phyloP scores from a whole-genome alignment of 2,329 filamentous ascomycete species.

The Helotiales sp. region DNA sequence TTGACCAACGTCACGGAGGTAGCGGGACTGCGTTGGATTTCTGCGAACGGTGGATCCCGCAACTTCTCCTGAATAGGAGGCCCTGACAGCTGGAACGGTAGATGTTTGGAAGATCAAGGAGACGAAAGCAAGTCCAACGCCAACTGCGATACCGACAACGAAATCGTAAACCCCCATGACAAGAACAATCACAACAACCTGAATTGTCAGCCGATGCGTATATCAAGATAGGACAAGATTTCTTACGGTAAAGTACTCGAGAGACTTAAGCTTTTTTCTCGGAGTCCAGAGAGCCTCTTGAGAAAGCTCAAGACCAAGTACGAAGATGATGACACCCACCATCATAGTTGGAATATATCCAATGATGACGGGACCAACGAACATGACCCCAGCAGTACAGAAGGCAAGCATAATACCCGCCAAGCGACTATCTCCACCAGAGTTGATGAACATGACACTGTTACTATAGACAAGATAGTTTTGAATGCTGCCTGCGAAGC shows the following conservation, averaged over 20 bases:
- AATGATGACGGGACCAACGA: constrained; percentile 85
- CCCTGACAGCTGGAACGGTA: constrained; percentile 83
- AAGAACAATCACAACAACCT: constrained; percentile 84
- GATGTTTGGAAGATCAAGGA: constrained; percentile 93
- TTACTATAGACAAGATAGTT: constrained; percentile 99
- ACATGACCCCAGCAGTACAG: constrained; percentile 80
- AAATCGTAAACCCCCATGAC: constrained; percentile 98
- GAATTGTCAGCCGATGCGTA: constrained; percentile 34
- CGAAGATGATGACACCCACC: constrained; percentile 92
- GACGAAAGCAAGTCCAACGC: constrained; percentile 88
- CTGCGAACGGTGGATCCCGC: constrained; percentile 91
- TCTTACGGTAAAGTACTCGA: constrained; percentile 87
- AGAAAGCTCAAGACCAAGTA: constrained; percentile 90
- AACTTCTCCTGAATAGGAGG: constrained; percentile 86
- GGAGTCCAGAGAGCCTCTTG: constrained; percentile 88
- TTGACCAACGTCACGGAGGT: constrained; percentile 80
- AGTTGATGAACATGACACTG: constrained; percentile 94
- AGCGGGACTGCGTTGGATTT: constrained; percentile 87
- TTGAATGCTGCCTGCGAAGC: constrained; percentile 84
- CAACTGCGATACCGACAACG: constrained; percentile 89
- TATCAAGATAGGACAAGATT: constrained; percentile 12
- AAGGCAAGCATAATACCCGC: constrained; percentile 84
- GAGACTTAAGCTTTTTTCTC: constrained; percentile 81
- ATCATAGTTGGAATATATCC: constrained; percentile 97
- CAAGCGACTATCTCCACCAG: constrained; percentile 83